Evolutionary conservation across 1,284 basidiomycete genomes (phyloP).

Genomic region (Heterobasidion occidentale): DNA sequence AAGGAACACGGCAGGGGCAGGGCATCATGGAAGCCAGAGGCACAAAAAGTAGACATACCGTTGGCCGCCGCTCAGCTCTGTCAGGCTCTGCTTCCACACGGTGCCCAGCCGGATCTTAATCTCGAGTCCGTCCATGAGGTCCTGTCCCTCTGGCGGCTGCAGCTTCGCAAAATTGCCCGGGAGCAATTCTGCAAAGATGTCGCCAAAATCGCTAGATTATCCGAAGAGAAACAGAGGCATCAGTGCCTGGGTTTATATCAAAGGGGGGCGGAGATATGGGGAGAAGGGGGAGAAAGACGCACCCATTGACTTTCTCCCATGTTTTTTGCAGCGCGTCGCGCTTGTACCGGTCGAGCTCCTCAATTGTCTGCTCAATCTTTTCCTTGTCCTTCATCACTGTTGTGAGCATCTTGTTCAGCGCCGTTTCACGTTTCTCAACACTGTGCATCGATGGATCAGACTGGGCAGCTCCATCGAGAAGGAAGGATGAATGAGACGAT

Average conservation of each 20-base stretch:
- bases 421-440: conserved; percentile 83
- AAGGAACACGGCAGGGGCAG: background rate
- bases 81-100: conserved; percentile 97
- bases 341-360: conserved; percentile 91
- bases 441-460: background rate
- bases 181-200: conserved; percentile 92
- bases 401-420: conserved; percentile 82
- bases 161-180: conserved; percentile 97
- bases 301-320: conserved; percentile 94
- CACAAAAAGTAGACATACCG: conserved; percentile 44
- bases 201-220: conserved; percentile 80
- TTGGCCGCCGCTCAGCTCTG: conserved; percentile 96
- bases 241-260: background rate
- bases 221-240: background rate
- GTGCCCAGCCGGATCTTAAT: conserved; percentile 93
- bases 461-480: background rate
- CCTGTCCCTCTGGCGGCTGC: conserved; percentile 89
- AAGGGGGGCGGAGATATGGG: background rate
- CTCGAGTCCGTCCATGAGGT: conserved; percentile 92
- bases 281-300: conserved; percentile 19
- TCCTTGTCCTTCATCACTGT: conserved; percentile 91
- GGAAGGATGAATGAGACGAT: conserved; percentile 15
- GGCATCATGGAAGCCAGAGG: background rate
- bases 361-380: conserved; percentile 95
- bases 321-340: conserved; percentile 90